A percentile compares a stretch with the other conserved stretches of the same genome.
These are phyloP conservation scores for Lotmaria passim DNA, from an alignment of 208 protist species.

Conservation along the genomic window DNA sequence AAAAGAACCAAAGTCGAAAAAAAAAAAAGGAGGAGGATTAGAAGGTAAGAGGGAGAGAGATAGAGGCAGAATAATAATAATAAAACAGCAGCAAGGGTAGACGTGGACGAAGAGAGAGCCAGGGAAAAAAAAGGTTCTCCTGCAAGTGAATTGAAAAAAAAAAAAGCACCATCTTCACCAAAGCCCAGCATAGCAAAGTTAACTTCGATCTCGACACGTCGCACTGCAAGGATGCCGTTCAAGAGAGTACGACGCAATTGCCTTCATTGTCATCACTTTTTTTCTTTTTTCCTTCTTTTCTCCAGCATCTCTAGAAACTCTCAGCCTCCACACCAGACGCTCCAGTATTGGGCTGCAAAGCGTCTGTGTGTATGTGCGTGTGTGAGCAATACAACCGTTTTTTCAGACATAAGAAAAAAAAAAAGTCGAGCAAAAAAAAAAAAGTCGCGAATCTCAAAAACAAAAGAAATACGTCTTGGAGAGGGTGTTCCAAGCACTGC, in stretches of 20 bases:
- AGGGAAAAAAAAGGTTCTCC: constrained; percentile 29
- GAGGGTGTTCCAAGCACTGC: too few relatives aligned
- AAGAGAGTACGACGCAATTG: not conserved
- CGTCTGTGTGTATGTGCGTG: too few relatives aligned
- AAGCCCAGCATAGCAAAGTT: not conserved
- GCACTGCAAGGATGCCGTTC: not conserved
- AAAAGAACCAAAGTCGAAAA: not conserved
- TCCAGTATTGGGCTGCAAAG: too few relatives aligned
- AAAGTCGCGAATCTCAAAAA: too few relatives aligned
- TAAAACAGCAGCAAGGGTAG: not conserved
- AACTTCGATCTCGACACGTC: not conserved
- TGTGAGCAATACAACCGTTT: too few relatives aligned
- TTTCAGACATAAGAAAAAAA: too few relatives aligned
- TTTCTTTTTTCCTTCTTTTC: too few relatives aligned
- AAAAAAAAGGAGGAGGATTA: not conserved
- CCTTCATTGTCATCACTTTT: too few relatives aligned
- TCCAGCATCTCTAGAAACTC: too few relatives aligned
- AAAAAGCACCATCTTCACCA: not conserved
- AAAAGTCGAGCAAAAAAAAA: too few relatives aligned
- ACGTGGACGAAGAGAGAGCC: not conserved
- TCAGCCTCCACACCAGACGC: too few relatives aligned
- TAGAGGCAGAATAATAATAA: not conserved
- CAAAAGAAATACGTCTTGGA: too few relatives aligned
- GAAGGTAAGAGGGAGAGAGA: not conserved
- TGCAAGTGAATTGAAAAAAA: constrained; percentile 11